These are phyloP conservation scores for Pyrus pyrifolia DNA, from an alignment of 306 rosid species.

Conservation along the genomic window DNA sequence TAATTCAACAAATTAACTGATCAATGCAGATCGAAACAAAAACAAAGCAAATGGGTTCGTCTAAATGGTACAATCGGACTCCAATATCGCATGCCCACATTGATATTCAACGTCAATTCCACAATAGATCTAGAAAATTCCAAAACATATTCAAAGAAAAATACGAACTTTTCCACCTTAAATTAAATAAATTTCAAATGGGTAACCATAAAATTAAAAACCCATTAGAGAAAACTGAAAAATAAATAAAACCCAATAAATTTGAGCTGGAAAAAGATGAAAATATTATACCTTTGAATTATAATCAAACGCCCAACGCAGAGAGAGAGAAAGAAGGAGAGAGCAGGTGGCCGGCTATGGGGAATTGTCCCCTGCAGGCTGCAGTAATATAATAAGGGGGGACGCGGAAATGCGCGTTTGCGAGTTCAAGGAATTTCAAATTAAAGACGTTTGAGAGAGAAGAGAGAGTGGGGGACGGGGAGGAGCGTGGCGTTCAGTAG, in stretches of 20 bases:
- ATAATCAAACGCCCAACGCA: not conserved
- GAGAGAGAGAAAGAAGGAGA: not conserved
- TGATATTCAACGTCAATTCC: not conserved
- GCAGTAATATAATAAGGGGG: conserved; percentile 13
- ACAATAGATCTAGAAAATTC: not conserved
- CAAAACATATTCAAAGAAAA: not conserved
- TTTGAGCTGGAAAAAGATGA: not conserved
- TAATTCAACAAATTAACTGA: not conserved
- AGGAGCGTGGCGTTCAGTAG: conserved; percentile 11
- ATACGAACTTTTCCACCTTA: not conserved
- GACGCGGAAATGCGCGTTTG: conserved; percentile 32
- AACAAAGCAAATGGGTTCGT: not conserved
- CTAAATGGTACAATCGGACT: not conserved
- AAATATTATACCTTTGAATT: conserved; percentile 1
- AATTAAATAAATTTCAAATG: not conserved
- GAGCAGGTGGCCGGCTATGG: conserved; percentile 1
- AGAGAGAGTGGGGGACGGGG: not conserved
- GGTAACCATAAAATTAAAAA: not conserved
- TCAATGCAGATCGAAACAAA: not conserved
- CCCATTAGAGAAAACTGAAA: not conserved
- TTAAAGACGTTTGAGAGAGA: conserved; percentile 37
- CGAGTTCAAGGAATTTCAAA: conserved; percentile 44
- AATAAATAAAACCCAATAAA: not conserved
- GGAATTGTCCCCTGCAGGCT: not conserved
- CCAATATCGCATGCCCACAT: not conserved